Base-by-base conservation (phyloP, 2,329 filamentous ascomycete species). In the Verticillium alfalfae region DNA sequence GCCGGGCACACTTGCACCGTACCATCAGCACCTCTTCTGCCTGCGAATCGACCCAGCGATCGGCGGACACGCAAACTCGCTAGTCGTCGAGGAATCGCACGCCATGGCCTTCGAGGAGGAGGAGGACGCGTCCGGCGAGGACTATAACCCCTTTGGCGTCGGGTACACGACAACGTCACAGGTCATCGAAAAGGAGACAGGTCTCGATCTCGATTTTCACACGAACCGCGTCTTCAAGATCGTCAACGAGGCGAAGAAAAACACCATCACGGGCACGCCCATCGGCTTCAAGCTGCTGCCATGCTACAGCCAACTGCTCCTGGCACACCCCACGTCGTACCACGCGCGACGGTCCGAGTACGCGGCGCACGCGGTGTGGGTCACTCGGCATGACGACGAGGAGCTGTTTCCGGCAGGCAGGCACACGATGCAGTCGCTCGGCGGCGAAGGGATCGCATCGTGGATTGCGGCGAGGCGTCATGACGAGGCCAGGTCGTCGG, bases 21-120 rank as follows among this genome's bases (percentile, higher is more conserved):
- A 89, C 69, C 87, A 90, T 63, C 88, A 90, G 68, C 87, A 90
- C 70, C 78, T 90, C 41, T 90, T 90, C 69, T 81, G 78, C n/a
- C 70, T 86, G 36, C 80, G 87, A 0, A 83, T 90, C n/a, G 87
- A 90, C 66, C 84, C 86, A 0, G 83, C 84, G 2, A 76, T 89
- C 49, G 86, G 89, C 66, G 85, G 86, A 0, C 75, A 82, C 66
- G 69, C 72, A 1, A 89, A 88, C 70, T 83, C 83, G 0, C 72
- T 87, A 1, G 69, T 73, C 1, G 63, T 76, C 0, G 74, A 79
- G 34, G 76, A 79, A 41, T 72, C 72, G 1, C 65, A 71, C 7
- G 57, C 76, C 0, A 75, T 87, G 67, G 79, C 82, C 0, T 72
- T 79, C 61, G 63, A 70, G 12, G 39, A 58, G 15, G 39, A 58